phyloP scores from a whole-genome alignment of 768 basidiomycete genomes.

The Rhizopogon vulgaris region DNA sequence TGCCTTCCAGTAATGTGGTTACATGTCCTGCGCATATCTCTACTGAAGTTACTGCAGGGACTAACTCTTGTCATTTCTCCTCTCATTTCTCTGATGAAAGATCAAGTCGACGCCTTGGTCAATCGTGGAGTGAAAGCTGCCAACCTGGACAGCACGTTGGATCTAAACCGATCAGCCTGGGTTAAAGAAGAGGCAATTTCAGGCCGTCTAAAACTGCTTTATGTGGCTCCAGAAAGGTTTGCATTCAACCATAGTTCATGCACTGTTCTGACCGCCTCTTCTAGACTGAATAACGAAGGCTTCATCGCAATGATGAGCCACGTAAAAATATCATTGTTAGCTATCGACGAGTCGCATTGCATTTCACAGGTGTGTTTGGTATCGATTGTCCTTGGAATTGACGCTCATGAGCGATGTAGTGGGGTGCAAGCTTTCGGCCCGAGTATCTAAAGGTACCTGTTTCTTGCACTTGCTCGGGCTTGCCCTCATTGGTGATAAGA shows the following conservation, averaged over 20 bases:
- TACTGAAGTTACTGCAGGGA: conserved; percentile 7
- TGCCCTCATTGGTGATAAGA: conserved; percentile 24
- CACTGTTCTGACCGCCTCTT: background rate
- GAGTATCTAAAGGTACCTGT: conserved; percentile 21
- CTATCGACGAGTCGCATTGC: conserved; percentile 47
- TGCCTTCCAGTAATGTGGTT: conserved; percentile 25
- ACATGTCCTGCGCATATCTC: background rate
- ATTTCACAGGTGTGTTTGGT: conserved; percentile 30
- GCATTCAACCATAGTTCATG: background rate
- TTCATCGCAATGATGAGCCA: conserved; percentile 38
- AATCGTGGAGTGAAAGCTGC: conserved; percentile 31
- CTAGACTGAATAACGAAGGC: conserved; percentile 39
- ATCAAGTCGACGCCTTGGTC: conserved; percentile 32
- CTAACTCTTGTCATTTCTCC: conserved; percentile 33
- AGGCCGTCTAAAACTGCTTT: conserved; percentile 40
- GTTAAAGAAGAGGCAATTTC: conserved; percentile 32
- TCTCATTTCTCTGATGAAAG: conserved; percentile 30
- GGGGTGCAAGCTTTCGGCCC: conserved; percentile 40
- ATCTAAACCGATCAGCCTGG: conserved; percentile 21
- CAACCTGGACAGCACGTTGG: conserved; percentile 34
- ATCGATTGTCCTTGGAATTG: background rate
- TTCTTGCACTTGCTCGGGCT: conserved; percentile 3
- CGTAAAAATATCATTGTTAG: conserved; percentile 38
- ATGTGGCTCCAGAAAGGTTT: conserved; percentile 41
- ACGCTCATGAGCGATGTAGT: conserved; percentile 16